Percentiles rank a stretch among this genome's conserved stretches.
Conservation (phyloP, 148 eudicot genomes). For the Tetragonia tetragonoides region DNA sequence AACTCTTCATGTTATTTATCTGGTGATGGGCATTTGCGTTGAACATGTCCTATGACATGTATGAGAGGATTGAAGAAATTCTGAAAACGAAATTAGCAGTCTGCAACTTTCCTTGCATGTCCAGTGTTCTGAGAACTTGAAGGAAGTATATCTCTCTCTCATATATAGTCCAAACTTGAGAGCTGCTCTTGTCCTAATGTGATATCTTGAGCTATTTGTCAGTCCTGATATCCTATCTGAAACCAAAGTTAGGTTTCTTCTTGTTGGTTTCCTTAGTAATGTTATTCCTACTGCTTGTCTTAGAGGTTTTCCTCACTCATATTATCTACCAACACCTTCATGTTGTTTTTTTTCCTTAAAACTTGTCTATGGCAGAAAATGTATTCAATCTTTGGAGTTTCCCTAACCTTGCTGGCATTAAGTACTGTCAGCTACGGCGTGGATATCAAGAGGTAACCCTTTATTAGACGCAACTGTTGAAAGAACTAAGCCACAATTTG, state of each 20-base stretch:
- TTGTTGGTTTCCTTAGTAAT: not conserved
- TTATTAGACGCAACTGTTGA: constrained; percentile 1
- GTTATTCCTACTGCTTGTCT: too few species aligned
- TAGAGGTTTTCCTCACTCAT: too few species aligned
- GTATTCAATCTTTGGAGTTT: constrained; percentile 79
- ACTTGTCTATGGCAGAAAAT: constrained; percentile 63
- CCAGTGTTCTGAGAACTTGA: too few species aligned
- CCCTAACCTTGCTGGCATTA: constrained; percentile 61
- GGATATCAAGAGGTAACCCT: constrained; percentile 71
- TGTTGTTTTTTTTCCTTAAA: not conserved
- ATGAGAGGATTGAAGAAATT: not conserved
- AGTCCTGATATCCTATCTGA: not conserved
- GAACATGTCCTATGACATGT: not conserved
- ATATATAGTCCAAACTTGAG: not conserved
- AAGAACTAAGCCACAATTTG: not conserved
- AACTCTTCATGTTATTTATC: not conserved
- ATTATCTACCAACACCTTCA: too few species aligned
- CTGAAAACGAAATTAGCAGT: too few species aligned
- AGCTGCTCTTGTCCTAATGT: not conserved
- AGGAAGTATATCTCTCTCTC: not conserved
- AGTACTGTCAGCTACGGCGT: constrained; percentile 65
- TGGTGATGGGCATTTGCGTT: not conserved
- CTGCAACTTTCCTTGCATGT: too few species aligned
- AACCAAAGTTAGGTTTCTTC: not conserved
- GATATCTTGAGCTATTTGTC: not conserved